A percentile compares a stretch with the other conserved stretches of the same genome.
These are phyloP conservation scores for Cymodocea nodosa DNA, from an alignment of 116 monocot genomes.

Conservation along the genomic window DNA sequence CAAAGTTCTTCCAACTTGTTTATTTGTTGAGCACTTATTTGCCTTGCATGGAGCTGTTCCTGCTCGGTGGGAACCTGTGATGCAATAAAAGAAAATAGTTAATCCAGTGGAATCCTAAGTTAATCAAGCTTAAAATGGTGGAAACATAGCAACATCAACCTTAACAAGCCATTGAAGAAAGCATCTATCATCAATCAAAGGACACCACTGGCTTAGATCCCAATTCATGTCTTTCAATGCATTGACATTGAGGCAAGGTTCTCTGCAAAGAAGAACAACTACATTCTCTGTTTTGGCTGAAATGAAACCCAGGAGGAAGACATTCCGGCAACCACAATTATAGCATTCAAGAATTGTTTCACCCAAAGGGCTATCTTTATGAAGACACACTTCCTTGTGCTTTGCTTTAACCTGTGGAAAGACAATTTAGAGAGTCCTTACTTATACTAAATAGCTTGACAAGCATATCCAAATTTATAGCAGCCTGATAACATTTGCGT, in stretches of 20 bases:
- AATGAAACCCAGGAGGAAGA: constrained; percentile 94
- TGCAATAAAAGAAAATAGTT: too few relatives aligned
- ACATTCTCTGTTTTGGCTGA: constrained; percentile 99
- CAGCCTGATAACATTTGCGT: too few relatives aligned
- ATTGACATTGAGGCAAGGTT: constrained; percentile 94
- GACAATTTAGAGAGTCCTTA: too few relatives aligned
- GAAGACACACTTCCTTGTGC: constrained; percentile 99
- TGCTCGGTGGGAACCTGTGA: constrained; percentile 86
- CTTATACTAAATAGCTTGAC: too few relatives aligned
- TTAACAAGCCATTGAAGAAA: constrained; percentile 98
- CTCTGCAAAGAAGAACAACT: constrained; percentile 96
- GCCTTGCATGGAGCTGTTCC: constrained; percentile 93
- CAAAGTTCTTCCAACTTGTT: constrained; percentile 98
- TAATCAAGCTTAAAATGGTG: not conserved
- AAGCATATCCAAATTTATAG: too few relatives aligned
- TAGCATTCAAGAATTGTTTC: constrained; percentile 99
- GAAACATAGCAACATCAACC: constrained; percentile 25
- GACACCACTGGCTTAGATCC: constrained; percentile 99
- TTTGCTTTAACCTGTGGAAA: constrained; percentile 80
- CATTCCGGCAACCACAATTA: constrained; percentile 96
- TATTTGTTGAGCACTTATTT: constrained; percentile 96
- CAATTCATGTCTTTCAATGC: constrained; percentile 99
- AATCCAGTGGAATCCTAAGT: too few relatives aligned
- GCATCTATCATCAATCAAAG: constrained; percentile 96
- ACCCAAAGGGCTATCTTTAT: constrained; percentile 95